Base-by-base conservation (phyloP, 805 yeast genomes). In the Zygosaccharomyces kombuchaensis region DNA sequence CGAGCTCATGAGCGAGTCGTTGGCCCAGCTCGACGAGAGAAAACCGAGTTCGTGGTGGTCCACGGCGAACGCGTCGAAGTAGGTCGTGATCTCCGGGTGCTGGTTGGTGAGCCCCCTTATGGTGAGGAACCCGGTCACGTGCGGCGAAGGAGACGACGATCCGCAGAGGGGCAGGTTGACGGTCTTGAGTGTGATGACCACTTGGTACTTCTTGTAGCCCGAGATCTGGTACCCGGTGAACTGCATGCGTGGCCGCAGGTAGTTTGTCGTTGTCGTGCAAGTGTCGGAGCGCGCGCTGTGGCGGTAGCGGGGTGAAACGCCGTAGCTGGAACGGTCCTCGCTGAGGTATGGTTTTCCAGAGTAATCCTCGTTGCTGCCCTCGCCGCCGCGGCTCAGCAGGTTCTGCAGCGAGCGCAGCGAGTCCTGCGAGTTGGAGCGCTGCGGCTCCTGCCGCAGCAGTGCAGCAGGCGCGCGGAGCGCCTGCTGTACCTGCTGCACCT, bases 51-150 rank as follows among this genome's bases (percentile, higher is more conserved):
- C 51, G 25, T 50, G 52, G 34, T 57, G 56, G 4, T 62, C 62
- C 9, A 62, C 65, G 1, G 64, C 62, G 44, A 46, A 61, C 6
- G 59, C 83, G 55, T 78, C 81, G 67, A 85, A 85, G 59, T 77
- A 84, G 1, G 93, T 85, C n/a, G 82, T 75, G 49, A 85, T 82
- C 54, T 81, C 80, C 1, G 89, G 87, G 54, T 81, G 75, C 22
- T 77, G 70, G 43, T 74, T 77, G 0, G 91, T 84, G 32, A 85
- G 68, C 2, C 89, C 87, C 37, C 76, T 71, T 43, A 85, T 85
- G 40, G 82, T 80, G 37, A 85, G 67, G 49, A 78, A 81, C 2
- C 95, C 95, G 4, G 82, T 68, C 23, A 78, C 40, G 43, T 64
- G 69, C 35, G 61, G 68, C 9, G 55, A 31, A 71, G 70, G 40